phyloP scores from a whole-genome alignment of 2,329 filamentous ascomycete species.

The Cordyceps javanica region DNA sequence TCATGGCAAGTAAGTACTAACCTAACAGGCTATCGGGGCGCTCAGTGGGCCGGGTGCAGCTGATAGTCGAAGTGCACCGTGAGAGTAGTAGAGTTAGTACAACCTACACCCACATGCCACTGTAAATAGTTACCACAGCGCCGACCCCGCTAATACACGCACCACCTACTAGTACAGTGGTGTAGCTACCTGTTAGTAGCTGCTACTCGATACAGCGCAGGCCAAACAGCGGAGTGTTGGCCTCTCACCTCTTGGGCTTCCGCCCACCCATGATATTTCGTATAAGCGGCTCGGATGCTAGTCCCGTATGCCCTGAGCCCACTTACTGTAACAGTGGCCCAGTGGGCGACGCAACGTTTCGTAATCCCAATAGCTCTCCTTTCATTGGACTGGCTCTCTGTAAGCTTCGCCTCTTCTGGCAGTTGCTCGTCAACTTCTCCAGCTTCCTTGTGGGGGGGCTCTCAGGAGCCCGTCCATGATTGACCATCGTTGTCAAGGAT shows the following conservation, averaged over 20 bases:
- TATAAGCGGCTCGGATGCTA: not conserved
- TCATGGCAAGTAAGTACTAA: not conserved
- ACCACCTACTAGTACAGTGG: too few relatives aligned
- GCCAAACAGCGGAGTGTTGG: too few relatives aligned
- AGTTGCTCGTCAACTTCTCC: not conserved
- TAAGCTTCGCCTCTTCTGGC: conserved; percentile 7
- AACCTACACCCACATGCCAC: not conserved
- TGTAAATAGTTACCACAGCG: too few relatives aligned
- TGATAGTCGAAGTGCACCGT: not conserved
- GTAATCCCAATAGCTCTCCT: conserved; percentile 7
- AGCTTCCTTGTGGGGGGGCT: not conserved
- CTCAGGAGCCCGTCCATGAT: not conserved
- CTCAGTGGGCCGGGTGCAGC: not conserved
- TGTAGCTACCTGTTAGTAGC: too few relatives aligned
- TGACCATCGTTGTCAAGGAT: not conserved
- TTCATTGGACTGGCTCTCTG: conserved; percentile 6
- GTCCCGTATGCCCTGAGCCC: too few relatives aligned
- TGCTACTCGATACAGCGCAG: too few relatives aligned
- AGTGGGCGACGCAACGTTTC: conserved; percentile 14
- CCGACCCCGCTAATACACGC: too few relatives aligned
- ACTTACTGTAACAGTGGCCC: too few relatives aligned
- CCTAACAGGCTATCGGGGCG: too few relatives aligned
- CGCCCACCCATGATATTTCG: too few relatives aligned
- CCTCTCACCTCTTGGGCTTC: too few relatives aligned
- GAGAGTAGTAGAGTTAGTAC: not conserved